Percentiles rank a stretch among this genome's conserved stretches.
Evolutionary conservation across 2,329 filamentous ascomycete species (phyloP).

Genomic region (Microascus cirrosus): DNA sequence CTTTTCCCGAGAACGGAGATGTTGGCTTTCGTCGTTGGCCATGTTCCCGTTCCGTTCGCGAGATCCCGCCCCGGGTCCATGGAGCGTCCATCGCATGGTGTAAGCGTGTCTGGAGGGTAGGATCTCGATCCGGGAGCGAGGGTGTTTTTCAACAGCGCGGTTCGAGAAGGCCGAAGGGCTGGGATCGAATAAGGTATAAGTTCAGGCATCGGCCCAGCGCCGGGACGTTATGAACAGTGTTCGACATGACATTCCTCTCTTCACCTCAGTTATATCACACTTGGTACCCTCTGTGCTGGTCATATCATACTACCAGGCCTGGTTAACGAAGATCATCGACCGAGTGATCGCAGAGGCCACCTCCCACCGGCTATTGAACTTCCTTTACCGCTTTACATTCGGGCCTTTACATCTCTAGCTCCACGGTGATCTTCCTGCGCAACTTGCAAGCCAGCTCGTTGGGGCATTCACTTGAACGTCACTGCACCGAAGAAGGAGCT

Average conservation of each 20-base stretch:
- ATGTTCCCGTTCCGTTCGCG: not conserved
- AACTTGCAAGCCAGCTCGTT: not conserved
- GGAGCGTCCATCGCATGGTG: not conserved
- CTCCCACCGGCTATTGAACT: not conserved
- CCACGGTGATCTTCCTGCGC: not conserved
- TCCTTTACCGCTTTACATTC: not conserved
- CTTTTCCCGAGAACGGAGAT: not conserved
- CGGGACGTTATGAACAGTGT: not conserved
- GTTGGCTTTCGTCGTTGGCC: not conserved
- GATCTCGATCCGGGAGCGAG: not conserved
- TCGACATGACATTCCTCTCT: not conserved
- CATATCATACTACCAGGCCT: not conserved
- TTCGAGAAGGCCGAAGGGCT: not conserved
- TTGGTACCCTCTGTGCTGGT: not conserved
- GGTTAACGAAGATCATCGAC: not conserved
- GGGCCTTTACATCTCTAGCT: not conserved
- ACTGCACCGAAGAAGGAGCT: not conserved
- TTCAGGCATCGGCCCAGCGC: not conserved
- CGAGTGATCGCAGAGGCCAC: not conserved
- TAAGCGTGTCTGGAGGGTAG: not conserved
- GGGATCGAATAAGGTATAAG: not conserved
- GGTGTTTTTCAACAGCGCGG: not conserved
- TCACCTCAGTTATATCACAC: not conserved
- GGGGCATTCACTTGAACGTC: not conserved
- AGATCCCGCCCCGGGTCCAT: not conserved